Evolutionary conservation across 768 basidiomycete genomes (phyloP).

Genomic region (Hygrophorus russula): DNA sequence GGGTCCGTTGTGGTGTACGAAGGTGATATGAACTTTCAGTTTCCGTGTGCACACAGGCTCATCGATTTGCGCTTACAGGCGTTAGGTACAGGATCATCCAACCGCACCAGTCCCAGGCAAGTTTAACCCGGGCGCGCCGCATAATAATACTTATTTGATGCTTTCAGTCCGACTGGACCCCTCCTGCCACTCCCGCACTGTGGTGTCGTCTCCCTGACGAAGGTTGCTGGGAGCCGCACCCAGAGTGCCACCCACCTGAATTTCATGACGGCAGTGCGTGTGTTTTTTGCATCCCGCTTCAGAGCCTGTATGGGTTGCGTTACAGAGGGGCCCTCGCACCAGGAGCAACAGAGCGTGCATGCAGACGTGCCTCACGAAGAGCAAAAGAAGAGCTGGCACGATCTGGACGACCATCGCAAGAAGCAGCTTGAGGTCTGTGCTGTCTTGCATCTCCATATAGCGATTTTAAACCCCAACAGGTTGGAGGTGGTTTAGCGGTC

Average conservation of each 20-base stretch:
- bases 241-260: slow-evolving; percentile 11
- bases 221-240: slow-evolving; percentile 12
- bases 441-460: too few species aligned
- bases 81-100: slow-evolving; percentile 59
- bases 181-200: slow-evolving; percentile 46
- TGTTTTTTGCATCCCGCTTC: neutral
- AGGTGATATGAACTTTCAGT: slow-evolving; percentile 21
- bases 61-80: slow-evolving; percentile 21
- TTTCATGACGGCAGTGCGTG: slow-evolving; percentile 6
- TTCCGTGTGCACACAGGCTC: neutral
- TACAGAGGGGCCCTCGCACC: slow-evolving; percentile 6
- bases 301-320: neutral
- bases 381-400: slow-evolving; percentile 44
- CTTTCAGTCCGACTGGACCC: slow-evolving; percentile 55
- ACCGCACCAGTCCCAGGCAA: slow-evolving; percentile 56
- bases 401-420: slow-evolving; percentile 43
- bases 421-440: slow-evolving; percentile 41
- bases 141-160: neutral
- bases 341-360: slow-evolving; percentile 13
- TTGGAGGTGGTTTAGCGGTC: slow-evolving; percentile 52
- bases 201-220: slow-evolving; percentile 44
- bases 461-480: slow-evolving; percentile 19
- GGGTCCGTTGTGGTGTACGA: slow-evolving; percentile 46
- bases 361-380: slow-evolving; percentile 28
- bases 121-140: slow-evolving; percentile 2